Evolutionary conservation across 2,329 filamentous ascomycete species (phyloP).

Genomic region (Byssochlamys sp.): DNA sequence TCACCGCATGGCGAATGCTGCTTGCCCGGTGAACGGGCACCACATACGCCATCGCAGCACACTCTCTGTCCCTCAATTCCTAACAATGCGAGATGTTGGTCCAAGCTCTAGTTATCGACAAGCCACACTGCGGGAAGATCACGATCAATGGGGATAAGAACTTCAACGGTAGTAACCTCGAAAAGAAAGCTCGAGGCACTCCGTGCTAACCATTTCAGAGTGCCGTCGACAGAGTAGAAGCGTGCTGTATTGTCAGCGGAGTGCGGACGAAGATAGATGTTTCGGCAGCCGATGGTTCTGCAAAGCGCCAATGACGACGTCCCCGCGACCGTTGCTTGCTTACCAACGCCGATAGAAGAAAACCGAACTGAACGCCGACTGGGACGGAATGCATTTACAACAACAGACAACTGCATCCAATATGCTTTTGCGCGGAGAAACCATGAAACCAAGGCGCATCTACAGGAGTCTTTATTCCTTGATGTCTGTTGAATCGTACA

Average conservation of each 20-base stretch:
- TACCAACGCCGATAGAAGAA: neutral
- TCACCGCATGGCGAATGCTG: conserved; percentile 80
- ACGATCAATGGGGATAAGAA: neutral
- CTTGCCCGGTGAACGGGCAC: conserved; percentile 87
- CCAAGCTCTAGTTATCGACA: neutral
- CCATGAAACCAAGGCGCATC: no score
- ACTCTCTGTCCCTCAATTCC: neutral
- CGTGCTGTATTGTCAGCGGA: neutral
- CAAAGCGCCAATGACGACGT: neutral
- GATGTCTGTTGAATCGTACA: neutral
- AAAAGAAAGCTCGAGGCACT: neutral
- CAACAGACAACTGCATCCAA: neutral
- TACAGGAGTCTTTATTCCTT: neutral
- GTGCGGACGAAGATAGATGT: neutral
- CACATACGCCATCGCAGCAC: conserved; percentile 72
- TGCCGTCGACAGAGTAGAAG: neutral
- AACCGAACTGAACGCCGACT: no score
- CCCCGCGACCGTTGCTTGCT: neutral
- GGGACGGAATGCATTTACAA: neutral
- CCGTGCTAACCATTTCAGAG: neutral
- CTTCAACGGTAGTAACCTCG: neutral
- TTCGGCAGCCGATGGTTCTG: neutral
- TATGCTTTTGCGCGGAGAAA: no score
- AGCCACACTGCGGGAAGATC: neutral
- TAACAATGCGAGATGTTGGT: neutral